Evolutionary conservation across 805 yeast genomes (phyloP), one percentile per base, ranked within the genome.

Genomic region (Suhomyces canberraensis): DNA sequence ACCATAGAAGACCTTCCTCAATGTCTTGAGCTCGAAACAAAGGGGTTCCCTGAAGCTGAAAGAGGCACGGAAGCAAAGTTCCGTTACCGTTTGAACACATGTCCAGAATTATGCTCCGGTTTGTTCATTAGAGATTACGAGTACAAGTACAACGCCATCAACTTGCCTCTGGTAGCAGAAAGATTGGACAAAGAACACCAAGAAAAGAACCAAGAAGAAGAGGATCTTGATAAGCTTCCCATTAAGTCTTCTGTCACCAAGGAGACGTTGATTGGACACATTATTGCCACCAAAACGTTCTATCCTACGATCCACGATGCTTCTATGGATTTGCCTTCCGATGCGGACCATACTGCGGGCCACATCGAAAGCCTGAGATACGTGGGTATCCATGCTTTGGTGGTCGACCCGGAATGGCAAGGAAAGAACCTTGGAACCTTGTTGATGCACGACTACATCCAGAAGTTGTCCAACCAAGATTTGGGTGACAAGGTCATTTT

Each of bases 101-200:
- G 97, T 57, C 98, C 98, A 8, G 98, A 91, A 58, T 74, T 91
- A 39, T 79, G 93, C 46, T 78, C 90, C 4, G 98, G 98, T 2
- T 70, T 93, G 39, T 93, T 91, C 53, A 70, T 88, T 35, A 72
- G 96, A 54, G 78, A 78, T 38, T 84, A 83, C 60, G 67, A 54
- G 20, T 61, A 67, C 50, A 61, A 61, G 44, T 71, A 66, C 51
- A 61, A 63, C 35, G 66, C 71, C 11, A 58, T 64, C 35, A 66
- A 66, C 45, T 56, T 66, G 41, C 73, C 73, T 2, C 64, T 59
- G 20, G 64, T 61, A 4, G 72, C 71, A 11, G 63, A 58, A 15
- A 41, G 46, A 28, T 52, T 64, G 38, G 61, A 57, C 26, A 47
- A 54, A 31, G 61, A 60, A 15, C 54, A 47, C 20, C 56, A 47